Evolutionary conservation across 2,329 filamentous ascomycete species (phyloP), one percentile per base, ranked within the genome.

Genomic region (Aschersonia sp.): DNA sequence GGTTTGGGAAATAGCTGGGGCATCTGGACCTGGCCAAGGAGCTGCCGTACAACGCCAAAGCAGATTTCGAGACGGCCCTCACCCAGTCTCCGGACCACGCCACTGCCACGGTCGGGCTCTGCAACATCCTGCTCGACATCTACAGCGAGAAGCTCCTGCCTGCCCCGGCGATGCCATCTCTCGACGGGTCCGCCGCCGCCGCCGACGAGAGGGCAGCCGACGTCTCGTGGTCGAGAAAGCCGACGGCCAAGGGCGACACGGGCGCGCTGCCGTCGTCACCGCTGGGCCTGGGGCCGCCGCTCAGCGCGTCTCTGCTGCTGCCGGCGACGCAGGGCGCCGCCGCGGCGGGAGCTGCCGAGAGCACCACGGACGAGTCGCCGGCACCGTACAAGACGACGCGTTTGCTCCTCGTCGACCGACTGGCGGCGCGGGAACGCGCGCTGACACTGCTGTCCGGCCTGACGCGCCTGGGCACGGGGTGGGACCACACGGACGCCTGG

Each of bases 401-500:
- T 1, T 73, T 88, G 4, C 84, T 83, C 12, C 75, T 83, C 12
- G 72, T 87, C 35, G 88, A 92, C 61, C 79, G 88, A 9, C 77
- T 97, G n/a, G 86, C 89, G 4, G 86, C 89, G 12, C 80, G 90
- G 22, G 92, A 97, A 60, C 78, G 92, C 46, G 92, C 92, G 0
- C 92, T 88, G 59, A 84, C 82, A 10, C 73, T 98, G 12, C 71
- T 98, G 3, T 85, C 84, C 0, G 78, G 80, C 0, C 69, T 97
- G 47, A 97, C 89, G 2, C 94, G 88, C 61, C 76, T 89, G 7
- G 90, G 90, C 7, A 74, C 72, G 10, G 86, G 87, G 0, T 98
- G 92, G 92, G 90, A 96, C 63, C 78, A 83, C 61, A 81, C 86
- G 0, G 92, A 97, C 60, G 92, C 90, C 5, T 98, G 92, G 92